Evolutionary conservation across 2,329 filamentous ascomycete species (phyloP), one percentile per base, ranked within the genome.

Genomic region (Trichoderma endophyticum): DNA sequence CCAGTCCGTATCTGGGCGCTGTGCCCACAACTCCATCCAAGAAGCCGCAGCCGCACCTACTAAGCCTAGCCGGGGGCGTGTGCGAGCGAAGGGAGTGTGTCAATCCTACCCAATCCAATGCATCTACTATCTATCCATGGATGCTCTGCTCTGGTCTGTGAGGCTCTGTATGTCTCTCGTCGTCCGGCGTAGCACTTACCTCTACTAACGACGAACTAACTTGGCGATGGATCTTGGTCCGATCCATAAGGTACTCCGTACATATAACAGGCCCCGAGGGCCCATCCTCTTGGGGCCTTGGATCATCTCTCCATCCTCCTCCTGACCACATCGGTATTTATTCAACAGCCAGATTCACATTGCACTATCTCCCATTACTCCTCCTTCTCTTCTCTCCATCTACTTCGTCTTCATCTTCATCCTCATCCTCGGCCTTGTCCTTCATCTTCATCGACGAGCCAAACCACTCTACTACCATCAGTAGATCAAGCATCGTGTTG

Each of bases 261-360:
- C 36, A 39, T 67, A 67, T 67, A 67, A 67, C 64, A 67, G 32
- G 51, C 32, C 51, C 11, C 32, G 34, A 67, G 64, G 24, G n/a
- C 51, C 64, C 48, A 39, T 57, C 64, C 48, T 39, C 32, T 57
- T 26, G 64, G 32, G 30, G 64, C 64, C 51, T 39, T 59, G 64
- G 64, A 67, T 57, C 64, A 21, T 57, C 64, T 67, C 51, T 57
- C 32, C 51, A 59, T 67, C 34, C 1, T n/a, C 26, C 34, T 48
- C 26, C 36, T 30, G 61, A 30, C 61, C 24, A 63, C 24, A 12
- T 61, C 59, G 8, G 43, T 51, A 24, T 9, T 14, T 11, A 12
- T 15, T 63, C 60, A 43, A 24, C 32, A 57, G n/a, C 57, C 51
- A 57, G 6, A 15, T 43, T 28, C 43, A 21, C 24, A n/a, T 65